Evolutionary conservation across 1,284 basidiomycete species (phyloP), one percentile per base, ranked within the genome.

Genomic region (Cryptococcus maquisensis): DNA sequence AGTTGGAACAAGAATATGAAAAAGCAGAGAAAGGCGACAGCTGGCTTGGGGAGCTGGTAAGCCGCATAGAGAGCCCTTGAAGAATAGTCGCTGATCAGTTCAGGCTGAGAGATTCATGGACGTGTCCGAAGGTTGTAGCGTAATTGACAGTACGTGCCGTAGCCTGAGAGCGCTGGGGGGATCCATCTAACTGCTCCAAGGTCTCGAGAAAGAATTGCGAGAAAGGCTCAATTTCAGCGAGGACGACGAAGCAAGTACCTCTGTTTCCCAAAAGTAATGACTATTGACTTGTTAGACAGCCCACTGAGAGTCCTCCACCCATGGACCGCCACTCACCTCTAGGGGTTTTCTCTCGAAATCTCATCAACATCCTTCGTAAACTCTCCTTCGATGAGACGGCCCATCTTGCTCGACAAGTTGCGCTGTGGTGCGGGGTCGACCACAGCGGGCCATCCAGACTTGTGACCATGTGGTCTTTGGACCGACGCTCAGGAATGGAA

Each of bases 311-410:
- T 12, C 47, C 47, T 21, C 47, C 47, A 13, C 47, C 32, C 1
- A 18, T 37, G 68, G 67, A 74, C 43, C 63, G 70, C 1, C 61
- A 64, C 3, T 72, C 71, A 3, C 69, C 71, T 0, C 51, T 74
- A 6, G 74, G 72, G 2, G 62, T 73, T 3, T 73, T 69, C 56
- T 59, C 69, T n/a, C 64, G 74, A 26, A 54, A 54, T 1, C 39
- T 73, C 6, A 40, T 68, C 9, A 59, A 72, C 35, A 59, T 60
- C 7, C 60, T 72, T n/a, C 62, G 69, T 8, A 67, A 65, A 48
- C 55, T 73, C 3, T 67, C 68, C 2, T 75, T 75, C 55, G 66
- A 69, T 26, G 73, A 72, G 50, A 68, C 68, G 2, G 53, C 59
- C 16, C 56, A 66, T 20, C 60, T 75, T 1, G 48, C 70, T 3